Conservation (phyloP, 768 basidiomycete species). For the Auriscalpium microsporum region DNA sequence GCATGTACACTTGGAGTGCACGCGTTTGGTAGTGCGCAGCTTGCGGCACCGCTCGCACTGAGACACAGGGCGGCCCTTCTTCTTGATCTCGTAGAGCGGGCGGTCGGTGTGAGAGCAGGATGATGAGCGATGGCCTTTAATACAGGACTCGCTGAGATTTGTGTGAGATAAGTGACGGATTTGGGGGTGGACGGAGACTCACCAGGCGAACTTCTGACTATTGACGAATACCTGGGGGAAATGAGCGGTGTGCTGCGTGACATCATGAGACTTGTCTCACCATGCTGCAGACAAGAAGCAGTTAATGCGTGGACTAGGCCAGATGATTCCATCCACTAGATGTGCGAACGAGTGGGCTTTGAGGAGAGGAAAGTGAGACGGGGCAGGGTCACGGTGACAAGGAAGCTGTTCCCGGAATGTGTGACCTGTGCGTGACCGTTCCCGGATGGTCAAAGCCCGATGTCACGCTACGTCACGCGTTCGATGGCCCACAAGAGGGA, state of each 20-base stretch:
- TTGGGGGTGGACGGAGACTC: neutral
- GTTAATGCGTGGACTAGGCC: too few relatives aligned
- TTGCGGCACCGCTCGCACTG: conserved; percentile 16
- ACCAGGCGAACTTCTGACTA: conserved; percentile 17
- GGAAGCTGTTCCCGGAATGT: too few relatives aligned
- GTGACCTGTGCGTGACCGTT: too few relatives aligned
- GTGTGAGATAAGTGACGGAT: neutral
- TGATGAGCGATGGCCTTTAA: conserved; percentile 17
- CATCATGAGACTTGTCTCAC: neutral
- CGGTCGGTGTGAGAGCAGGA: conserved; percentile 16
- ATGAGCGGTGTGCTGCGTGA: neutral
- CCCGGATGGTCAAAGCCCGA: too few relatives aligned
- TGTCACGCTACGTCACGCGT: too few relatives aligned
- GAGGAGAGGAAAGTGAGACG: too few relatives aligned
- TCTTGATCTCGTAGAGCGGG: conserved; percentile 16
- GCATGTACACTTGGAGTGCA: conserved; percentile 17
- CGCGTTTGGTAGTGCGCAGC: conserved; percentile 11
- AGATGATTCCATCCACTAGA: too few relatives aligned
- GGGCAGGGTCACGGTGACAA: too few relatives aligned
- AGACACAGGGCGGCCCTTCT: conserved; percentile 16
- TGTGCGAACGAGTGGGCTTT: too few relatives aligned
- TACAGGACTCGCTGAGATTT: conserved; percentile 13
- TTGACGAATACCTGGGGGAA: conserved; percentile 12
- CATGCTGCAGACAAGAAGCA: neutral
- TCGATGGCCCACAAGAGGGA: too few relatives aligned